A percentile compares a stretch with the other conserved stretches of the same genome.
Conservation (phyloP, 2,329 filamentous ascomycete species). For the Pseudopyricularia javanii region DNA sequence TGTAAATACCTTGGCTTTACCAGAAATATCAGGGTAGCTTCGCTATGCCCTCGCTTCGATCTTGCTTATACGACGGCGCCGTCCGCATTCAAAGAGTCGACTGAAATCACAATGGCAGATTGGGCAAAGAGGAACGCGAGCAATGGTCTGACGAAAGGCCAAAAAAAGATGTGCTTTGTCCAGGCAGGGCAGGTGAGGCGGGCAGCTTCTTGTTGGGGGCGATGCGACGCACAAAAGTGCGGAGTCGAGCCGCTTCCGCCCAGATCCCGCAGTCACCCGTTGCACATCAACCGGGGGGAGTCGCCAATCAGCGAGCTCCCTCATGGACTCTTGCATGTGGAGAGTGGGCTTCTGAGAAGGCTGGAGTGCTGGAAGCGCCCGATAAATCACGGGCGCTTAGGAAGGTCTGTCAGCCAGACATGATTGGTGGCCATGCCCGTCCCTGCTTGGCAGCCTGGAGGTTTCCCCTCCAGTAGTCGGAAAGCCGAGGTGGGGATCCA, state of each 20-base stretch:
- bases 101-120: too few relatives aligned
- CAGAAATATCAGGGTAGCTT: too few relatives aligned
- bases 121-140: too few relatives aligned
- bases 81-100: too few relatives aligned
- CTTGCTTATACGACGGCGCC: too few relatives aligned
- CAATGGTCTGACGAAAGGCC: neutral
- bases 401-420: neutral
- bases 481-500: too few relatives aligned
- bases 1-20: too few relatives aligned
- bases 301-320: neutral
- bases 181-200: neutral
- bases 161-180: neutral
- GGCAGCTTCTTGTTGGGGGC: neutral
- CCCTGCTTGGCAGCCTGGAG: neutral
- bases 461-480: too few relatives aligned
- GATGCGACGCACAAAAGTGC: neutral
- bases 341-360: neutral
- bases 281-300: neutral
- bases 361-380: neutral
- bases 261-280: neutral
- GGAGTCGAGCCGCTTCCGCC: neutral
- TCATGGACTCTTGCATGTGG: neutral
- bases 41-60: too few relatives aligned
- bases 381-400: neutral
- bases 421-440: neutral